These are phyloP conservation scores for Rostrohypoxylon terebratum DNA, from an alignment of 495 filamentous ascomycete genomes.

Conservation along the genomic window DNA sequence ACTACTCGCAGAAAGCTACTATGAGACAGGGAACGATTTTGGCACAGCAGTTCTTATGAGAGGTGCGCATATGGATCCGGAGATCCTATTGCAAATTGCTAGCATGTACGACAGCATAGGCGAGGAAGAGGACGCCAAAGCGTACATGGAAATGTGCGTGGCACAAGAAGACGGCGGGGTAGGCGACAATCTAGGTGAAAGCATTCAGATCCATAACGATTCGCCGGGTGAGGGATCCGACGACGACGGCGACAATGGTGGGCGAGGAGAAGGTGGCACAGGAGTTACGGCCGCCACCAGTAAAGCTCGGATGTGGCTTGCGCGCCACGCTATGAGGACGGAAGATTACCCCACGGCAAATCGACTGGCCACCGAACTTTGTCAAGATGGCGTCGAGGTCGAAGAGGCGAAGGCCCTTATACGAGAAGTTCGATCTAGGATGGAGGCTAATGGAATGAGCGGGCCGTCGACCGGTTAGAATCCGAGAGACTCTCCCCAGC, in stretches of 20 bases:
- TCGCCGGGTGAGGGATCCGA: constrained; percentile 65
- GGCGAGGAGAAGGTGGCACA: constrained; percentile 61
- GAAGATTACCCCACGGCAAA: constrained; percentile 80
- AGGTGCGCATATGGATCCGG: constrained; percentile 80
- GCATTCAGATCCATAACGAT: constrained; percentile 59
- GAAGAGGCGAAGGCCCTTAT: constrained; percentile 98
- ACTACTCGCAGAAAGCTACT: constrained; percentile 83
- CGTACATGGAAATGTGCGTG: constrained; percentile 94
- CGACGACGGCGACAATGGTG: constrained; percentile 61
- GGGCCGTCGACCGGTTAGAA: constrained; percentile 14
- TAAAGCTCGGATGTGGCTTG: constrained; percentile 94
- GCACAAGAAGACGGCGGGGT: constrained; percentile 81
- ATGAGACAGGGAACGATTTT: constrained; percentile 67
- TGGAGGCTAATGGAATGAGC: constrained; percentile 64
- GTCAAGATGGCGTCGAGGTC: constrained; percentile 96
- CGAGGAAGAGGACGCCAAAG: constrained; percentile 80
- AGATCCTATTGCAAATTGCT: constrained; percentile 90
- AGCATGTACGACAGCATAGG: constrained; percentile 84
- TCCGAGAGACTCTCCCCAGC: neutral
- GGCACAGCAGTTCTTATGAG: constrained; percentile 55
- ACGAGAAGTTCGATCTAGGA: constrained; percentile 84
- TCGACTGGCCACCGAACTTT: constrained; percentile 87
- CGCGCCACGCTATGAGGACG: constrained; percentile 77
- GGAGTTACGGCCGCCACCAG: constrained; percentile 90
- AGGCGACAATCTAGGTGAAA: constrained; percentile 60